phyloP scores from a whole-genome alignment of 768 basidiomycete species.

The Pleurotus djamor region DNA sequence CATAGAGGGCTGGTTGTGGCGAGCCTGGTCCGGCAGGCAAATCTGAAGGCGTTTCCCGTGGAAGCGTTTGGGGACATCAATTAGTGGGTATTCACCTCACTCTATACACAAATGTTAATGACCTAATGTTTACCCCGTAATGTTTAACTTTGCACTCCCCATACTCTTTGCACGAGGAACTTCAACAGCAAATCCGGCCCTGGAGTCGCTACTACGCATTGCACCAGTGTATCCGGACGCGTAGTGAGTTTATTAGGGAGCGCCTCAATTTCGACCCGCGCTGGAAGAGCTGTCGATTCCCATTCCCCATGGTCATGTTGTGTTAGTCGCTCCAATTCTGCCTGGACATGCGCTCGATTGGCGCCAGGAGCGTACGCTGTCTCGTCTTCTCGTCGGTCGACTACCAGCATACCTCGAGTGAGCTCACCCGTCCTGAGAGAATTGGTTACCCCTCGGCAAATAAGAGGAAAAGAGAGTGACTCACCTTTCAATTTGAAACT shows the following conservation, averaged over 20 bases:
- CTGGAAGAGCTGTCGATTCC: slow-evolving; percentile 55
- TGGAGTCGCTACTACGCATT: slow-evolving; percentile 61
- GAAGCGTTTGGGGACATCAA: no score
- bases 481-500: slow-evolving; percentile 73
- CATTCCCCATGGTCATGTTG: slow-evolving; percentile 23
- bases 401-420: slow-evolving; percentile 85
- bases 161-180: slow-evolving; percentile 53
- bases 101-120: no score
- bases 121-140: no score
- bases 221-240: slow-evolving; percentile 25
- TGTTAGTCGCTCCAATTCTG: slow-evolving; percentile 37
- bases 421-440: slow-evolving; percentile 63
- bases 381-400: slow-evolving; percentile 69
- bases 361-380: slow-evolving; percentile 64
- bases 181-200: slow-evolving; percentile 50
- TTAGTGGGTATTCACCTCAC: no score
- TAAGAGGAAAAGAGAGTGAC: slow-evolving; percentile 5
- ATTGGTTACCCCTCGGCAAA: background rate
- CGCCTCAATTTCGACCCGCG: slow-evolving; percentile 47
- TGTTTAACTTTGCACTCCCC: slow-evolving; percentile 32
- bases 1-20: no score
- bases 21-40: no score
- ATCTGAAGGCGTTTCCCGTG: no score
- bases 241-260: slow-evolving; percentile 3
- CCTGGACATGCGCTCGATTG: slow-evolving; percentile 65